A percentile compares a stretch with the other conserved stretches of the same genome.
Evolutionary conservation across 805 yeast genomes (phyloP).

Genomic region (Jamesozyma piceae): DNA sequence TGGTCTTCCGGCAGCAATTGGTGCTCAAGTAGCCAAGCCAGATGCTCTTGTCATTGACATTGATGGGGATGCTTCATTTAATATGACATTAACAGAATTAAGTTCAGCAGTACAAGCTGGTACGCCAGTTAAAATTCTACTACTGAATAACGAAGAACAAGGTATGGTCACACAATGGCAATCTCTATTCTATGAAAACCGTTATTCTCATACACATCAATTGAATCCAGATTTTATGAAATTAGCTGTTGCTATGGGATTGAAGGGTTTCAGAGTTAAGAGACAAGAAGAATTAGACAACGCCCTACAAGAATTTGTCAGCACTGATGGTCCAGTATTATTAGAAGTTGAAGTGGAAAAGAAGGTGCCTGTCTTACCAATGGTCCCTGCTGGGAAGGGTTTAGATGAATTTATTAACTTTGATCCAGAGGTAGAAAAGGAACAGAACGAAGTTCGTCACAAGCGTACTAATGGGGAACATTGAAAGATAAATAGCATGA

Average conservation of each 20-base stretch:
- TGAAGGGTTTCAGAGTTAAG: constrained; percentile 67
- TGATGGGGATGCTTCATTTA: constrained; percentile 98
- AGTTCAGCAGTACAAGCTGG: constrained; percentile 89
- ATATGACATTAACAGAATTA: constrained; percentile 91
- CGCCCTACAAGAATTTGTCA: constrained; percentile 60
- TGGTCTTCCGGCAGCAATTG: constrained; percentile 96
- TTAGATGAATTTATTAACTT: constrained; percentile 85
- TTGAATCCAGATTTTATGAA: constrained; percentile 87
- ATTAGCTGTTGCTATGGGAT: constrained; percentile 89
- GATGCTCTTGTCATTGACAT: constrained; percentile 92
- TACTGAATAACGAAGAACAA: constrained; percentile 95
- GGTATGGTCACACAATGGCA: constrained; percentile 99
- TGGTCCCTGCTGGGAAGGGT: constrained; percentile 95
- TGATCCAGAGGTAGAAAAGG: constrained; percentile 72
- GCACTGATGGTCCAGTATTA: constrained; percentile 73
- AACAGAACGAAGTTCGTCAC: constrained; percentile 56
- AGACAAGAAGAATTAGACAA: constrained; percentile 56
- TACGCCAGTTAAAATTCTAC: constrained; percentile 81
- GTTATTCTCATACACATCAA: constrained; percentile 98
- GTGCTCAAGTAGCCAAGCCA: constrained; percentile 94
- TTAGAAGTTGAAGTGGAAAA: constrained; percentile 85
- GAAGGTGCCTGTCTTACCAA: constrained; percentile 90
- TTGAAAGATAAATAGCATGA: constrained; percentile 24
- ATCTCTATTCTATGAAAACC: constrained; percentile 89
- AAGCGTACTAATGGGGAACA: constrained; percentile 68